Evolutionary conservation across 441 rosid species (phyloP).

Genomic region (Croton laevigatus): DNA sequence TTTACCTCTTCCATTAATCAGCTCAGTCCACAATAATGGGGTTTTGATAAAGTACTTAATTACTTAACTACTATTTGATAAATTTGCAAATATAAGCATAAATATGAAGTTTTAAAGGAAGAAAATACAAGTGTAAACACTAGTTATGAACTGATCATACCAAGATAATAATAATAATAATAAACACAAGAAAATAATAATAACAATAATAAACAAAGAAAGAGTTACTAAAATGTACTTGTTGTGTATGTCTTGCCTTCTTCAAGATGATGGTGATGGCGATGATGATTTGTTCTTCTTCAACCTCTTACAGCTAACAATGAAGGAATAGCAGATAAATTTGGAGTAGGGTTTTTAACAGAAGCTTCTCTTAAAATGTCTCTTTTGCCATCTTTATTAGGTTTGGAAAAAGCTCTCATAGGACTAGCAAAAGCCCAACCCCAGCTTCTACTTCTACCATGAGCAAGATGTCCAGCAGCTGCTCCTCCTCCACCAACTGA

Average conservation of each 20-base stretch:
- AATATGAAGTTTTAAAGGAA: not conserved
- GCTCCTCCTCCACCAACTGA: constrained; percentile 27
- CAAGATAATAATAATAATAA: constrained; percentile 16
- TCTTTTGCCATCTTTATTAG: constrained; percentile 51
- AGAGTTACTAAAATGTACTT: constrained; percentile 26
- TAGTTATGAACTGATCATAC: constrained; percentile 12
- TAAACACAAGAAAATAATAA: not conserved
- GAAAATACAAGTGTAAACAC: constrained; percentile 17
- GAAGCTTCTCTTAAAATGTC: constrained; percentile 46
- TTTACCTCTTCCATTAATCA: constrained; percentile 14
- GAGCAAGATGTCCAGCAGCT: constrained; percentile 54
- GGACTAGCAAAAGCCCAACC: constrained; percentile 92
- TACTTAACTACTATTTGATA: not conserved
- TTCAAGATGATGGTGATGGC: not conserved
- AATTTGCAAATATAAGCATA: constrained; percentile 13
- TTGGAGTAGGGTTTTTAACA: constrained; percentile 49
- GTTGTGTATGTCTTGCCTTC: constrained; percentile 18
- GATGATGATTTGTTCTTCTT: not conserved
- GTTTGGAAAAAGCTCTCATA: constrained; percentile 70
- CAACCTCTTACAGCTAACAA: constrained; percentile 61
- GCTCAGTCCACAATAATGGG: constrained; percentile 6
- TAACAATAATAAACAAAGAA: constrained; percentile 19
- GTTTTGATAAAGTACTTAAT: not conserved
- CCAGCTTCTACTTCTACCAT: constrained; percentile 63
- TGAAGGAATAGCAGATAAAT: constrained; percentile 70